These are phyloP conservation scores for Trichophaea hybrida DNA, from an alignment of 2,329 filamentous ascomycete genomes.

Conservation along the genomic window DNA sequence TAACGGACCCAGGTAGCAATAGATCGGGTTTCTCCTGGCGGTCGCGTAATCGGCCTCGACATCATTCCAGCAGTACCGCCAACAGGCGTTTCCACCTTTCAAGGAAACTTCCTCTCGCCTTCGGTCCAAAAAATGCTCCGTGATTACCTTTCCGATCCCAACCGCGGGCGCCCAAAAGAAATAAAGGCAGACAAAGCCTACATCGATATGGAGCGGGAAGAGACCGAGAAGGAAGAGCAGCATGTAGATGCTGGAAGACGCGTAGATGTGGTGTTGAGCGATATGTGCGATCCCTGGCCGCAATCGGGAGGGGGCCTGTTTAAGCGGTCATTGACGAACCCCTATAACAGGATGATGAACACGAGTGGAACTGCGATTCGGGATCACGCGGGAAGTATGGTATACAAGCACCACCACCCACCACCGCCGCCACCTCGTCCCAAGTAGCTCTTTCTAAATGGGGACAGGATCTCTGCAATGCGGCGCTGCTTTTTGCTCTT, in stretches of 20 bases:
- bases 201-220: slow-evolving; percentile 45
- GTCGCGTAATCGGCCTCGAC: slow-evolving; percentile 80
- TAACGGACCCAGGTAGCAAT: slow-evolving; percentile 52
- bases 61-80: slow-evolving; percentile 86
- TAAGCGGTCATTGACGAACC: slow-evolving; percentile 85
- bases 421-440: neutral
- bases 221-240: neutral
- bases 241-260: slow-evolving; percentile 34
- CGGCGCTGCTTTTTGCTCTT: slow-evolving; percentile 70
- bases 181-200: slow-evolving; percentile 32
- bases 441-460: slow-evolving; percentile 1
- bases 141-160: slow-evolving; percentile 54
- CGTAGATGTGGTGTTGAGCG: slow-evolving; percentile 89
- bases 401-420: slow-evolving; percentile 35
- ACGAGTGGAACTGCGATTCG: slow-evolving; percentile 75
- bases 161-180: slow-evolving; percentile 40
- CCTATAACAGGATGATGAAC: slow-evolving; percentile 98
- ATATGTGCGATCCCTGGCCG: slow-evolving; percentile 97
- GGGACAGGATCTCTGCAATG: slow-evolving; percentile 68
- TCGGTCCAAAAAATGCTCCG: slow-evolving; percentile 18
- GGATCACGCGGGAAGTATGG: slow-evolving; percentile 91
- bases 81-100: slow-evolving; percentile 79
- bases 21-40: slow-evolving; percentile 58
- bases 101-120: slow-evolving; percentile 65
- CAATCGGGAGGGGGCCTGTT: slow-evolving; percentile 57